Evolutionary conservation across 768 basidiomycete genomes (phyloP).

Genomic region (Cystobasidium ongulense): DNA sequence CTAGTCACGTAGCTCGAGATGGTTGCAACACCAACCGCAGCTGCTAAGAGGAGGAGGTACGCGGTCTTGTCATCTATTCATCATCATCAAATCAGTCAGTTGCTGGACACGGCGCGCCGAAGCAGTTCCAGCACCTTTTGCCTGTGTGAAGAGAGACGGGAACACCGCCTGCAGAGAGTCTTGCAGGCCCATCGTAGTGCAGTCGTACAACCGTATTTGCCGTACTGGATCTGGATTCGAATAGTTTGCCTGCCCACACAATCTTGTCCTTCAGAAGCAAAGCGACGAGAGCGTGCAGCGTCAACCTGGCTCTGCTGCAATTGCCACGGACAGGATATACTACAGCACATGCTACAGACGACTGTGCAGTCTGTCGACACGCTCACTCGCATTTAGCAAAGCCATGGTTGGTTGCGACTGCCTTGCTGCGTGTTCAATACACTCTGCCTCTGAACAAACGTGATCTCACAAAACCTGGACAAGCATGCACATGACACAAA

Average conservation of each 20-base stretch:
- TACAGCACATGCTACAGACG: too few relatives aligned
- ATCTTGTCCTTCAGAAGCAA: too few relatives aligned
- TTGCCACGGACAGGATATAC: too few relatives aligned
- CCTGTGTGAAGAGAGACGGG: not conserved
- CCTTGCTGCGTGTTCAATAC: too few relatives aligned
- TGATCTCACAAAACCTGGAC: not conserved
- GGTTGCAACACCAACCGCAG: constrained; percentile 13
- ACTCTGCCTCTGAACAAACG: not conserved
- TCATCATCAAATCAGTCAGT: not conserved
- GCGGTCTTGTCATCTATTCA: constrained; percentile 16
- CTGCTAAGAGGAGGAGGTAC: not conserved
- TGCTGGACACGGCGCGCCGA: too few relatives aligned
- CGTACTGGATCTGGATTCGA: too few relatives aligned
- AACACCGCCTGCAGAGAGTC: not conserved
- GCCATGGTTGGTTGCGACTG: too few relatives aligned
- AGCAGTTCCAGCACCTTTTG: not conserved
- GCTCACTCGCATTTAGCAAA: too few relatives aligned
- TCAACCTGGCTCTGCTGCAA: not conserved
- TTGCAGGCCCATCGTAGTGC: not conserved
- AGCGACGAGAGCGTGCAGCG: not conserved
- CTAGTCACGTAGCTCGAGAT: constrained; percentile 11
- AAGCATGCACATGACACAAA: not conserved
- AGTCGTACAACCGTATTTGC: not conserved
- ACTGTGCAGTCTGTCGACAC: too few relatives aligned
- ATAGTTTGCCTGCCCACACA: too few relatives aligned